A percentile compares a stretch with the other conserved stretches of the same genome.
Evolutionary conservation across 306 rosid genomes (phyloP).

Genomic region (Trifolium repens): DNA sequence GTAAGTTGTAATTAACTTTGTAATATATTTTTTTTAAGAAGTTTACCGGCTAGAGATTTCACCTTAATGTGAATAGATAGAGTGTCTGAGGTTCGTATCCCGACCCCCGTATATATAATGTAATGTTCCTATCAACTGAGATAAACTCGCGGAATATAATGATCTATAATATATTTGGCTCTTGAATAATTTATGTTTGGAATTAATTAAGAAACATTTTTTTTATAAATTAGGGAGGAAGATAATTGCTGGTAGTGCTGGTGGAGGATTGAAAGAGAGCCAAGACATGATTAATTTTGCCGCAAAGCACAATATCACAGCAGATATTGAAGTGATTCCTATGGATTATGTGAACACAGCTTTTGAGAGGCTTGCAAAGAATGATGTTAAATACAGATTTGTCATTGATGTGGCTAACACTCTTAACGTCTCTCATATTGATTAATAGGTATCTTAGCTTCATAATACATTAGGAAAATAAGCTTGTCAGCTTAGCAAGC

Average conservation of each 20-base stretch:
- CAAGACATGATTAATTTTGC: conserved; percentile 54
- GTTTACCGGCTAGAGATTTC: too few species aligned
- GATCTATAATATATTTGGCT: neutral
- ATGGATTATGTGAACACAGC: conserved; percentile 48
- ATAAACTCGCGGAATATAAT: too few species aligned
- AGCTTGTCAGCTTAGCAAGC: neutral
- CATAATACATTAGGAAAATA: neutral
- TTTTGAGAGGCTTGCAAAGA: conserved; percentile 38
- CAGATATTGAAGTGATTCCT: conserved; percentile 46
- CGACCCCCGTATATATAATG: too few species aligned
- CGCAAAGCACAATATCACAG: conserved; percentile 43
- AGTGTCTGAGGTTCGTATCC: too few species aligned
- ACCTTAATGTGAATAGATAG: too few species aligned
- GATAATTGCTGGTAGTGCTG: conserved; percentile 43
- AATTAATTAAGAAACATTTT: neutral
- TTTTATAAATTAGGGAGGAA: conserved; percentile 43
- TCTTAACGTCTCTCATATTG: neutral
- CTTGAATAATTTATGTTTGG: neutral
- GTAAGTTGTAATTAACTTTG: conserved; percentile 28
- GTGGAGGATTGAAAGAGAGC: conserved; percentile 42
- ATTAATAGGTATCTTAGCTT: neutral
- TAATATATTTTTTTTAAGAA: neutral
- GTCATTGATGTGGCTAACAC: conserved; percentile 52
- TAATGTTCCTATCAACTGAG: too few species aligned
- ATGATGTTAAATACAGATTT: conserved; percentile 49